phyloP scores from a whole-genome alignment of 306 rosid species.

The Betula pendula region DNA sequence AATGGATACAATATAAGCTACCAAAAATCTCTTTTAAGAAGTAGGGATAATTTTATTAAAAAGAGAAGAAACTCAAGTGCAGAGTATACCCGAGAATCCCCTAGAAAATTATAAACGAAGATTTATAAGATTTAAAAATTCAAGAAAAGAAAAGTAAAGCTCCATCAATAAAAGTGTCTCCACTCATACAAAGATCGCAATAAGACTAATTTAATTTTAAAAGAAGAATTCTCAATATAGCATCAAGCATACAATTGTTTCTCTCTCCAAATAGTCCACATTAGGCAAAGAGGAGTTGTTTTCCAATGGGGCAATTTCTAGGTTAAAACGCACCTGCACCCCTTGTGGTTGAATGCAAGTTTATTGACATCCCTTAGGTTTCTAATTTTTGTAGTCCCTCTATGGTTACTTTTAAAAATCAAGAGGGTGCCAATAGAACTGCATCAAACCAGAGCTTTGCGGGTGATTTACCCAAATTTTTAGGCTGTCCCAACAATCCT shows the following conservation, averaged over 20 bases:
- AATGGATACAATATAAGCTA: neutral
- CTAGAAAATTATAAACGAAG: neutral
- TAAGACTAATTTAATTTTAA: neutral
- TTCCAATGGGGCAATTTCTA: neutral
- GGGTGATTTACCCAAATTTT: no score
- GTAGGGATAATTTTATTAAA: neutral
- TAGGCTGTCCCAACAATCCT: no score
- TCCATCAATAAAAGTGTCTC: neutral
- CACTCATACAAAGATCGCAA: neutral
- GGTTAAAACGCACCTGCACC: neutral
- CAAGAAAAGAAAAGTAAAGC: neutral
- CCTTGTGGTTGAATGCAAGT: neutral
- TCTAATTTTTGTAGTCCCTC: no score
- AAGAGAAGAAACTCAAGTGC: neutral
- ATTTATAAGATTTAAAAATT: neutral
- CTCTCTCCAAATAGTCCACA: neutral
- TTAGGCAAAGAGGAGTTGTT: neutral
- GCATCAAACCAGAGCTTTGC: neutral
- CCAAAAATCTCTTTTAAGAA: constrained; percentile 1
- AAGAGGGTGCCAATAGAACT: neutral
- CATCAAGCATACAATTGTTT: neutral
- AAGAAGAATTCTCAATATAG: neutral
- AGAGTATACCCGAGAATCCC: neutral
- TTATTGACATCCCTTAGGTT: neutral
- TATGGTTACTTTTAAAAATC: no score